These are phyloP conservation scores for Miamiensis avidus DNA, from an alignment of 169 alveolate species.

Conservation along the genomic window DNA sequence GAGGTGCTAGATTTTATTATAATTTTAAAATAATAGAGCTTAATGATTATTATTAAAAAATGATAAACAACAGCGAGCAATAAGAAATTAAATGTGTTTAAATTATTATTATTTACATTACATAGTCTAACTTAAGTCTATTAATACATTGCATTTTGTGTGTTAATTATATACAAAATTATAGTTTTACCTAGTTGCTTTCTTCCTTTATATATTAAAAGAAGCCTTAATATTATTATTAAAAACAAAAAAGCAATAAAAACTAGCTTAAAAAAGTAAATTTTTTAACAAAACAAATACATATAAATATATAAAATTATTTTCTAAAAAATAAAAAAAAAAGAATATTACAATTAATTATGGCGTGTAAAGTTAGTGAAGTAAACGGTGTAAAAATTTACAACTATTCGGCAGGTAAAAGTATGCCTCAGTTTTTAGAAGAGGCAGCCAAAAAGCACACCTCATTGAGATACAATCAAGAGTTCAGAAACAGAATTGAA, in stretches of 20 bases:
- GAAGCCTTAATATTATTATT: background rate
- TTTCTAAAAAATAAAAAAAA: constrained; percentile 31
- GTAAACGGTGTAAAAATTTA: constrained; percentile 81
- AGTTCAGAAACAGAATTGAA: constrained; percentile 83
- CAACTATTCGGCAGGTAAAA: constrained; percentile 88
- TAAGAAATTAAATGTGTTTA: background rate
- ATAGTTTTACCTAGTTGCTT: background rate
- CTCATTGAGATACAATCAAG: constrained; percentile 79
- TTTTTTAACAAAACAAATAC: background rate
- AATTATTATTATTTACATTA: too few relatives aligned
- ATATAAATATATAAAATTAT: background rate
- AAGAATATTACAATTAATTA: constrained; percentile 32
- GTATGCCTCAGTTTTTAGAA: constrained; percentile 83
- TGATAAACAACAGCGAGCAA: background rate
- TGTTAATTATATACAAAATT: background rate
- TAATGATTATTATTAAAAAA: too few relatives aligned
- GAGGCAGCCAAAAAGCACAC: constrained; percentile 84
- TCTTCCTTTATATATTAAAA: too few relatives aligned
- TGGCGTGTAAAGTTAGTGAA: constrained; percentile 53
- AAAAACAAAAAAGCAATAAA: background rate
- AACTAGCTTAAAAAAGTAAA: too few relatives aligned
- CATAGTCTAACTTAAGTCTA: too few relatives aligned
- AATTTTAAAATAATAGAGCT: too few relatives aligned
- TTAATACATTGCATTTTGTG: too few relatives aligned
- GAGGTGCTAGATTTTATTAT: too few relatives aligned